A percentile compares a stretch with the other conserved stretches of the same genome.
These are phyloP conservation scores for Sistotremastrum niveocremeum DNA, from an alignment of 768 basidiomycete genomes.

Conservation along the genomic window DNA sequence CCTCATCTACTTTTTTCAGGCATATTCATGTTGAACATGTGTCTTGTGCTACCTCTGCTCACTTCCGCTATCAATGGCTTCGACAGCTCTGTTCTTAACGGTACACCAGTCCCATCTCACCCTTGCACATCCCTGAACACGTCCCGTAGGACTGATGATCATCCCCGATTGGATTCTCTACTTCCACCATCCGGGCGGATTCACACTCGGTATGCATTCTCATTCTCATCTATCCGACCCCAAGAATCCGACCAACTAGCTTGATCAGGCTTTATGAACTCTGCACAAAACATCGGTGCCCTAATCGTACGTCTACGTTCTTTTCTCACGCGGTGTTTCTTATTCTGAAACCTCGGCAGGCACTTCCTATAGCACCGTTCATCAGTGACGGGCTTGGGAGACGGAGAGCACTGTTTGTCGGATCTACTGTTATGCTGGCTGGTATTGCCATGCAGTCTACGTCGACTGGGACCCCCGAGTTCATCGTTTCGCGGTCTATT, in stretches of 20 bases:
- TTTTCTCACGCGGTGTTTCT: background rate
- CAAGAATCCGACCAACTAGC: constrained; percentile 3
- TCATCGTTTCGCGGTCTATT: constrained; percentile 44
- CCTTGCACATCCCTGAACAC: background rate
- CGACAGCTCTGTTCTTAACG: constrained; percentile 54
- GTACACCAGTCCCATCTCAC: constrained; percentile 10
- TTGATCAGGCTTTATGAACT: constrained; percentile 44
- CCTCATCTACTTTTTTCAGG: constrained; percentile 21
- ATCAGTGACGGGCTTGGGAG: constrained; percentile 52
- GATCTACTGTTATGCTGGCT: constrained; percentile 48
- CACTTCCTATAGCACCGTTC: constrained; percentile 47
- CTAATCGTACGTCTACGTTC: constrained; percentile 23
- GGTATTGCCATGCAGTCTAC: constrained; percentile 46
- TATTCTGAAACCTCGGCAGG: constrained; percentile 19
- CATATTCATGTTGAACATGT: constrained; percentile 43
- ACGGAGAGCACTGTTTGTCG: constrained; percentile 42
- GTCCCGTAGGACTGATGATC: constrained; percentile 44
- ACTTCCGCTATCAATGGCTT: constrained; percentile 55
- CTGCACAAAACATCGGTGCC: constrained; percentile 49
- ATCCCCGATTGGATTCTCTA: constrained; percentile 48
- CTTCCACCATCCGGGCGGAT: constrained; percentile 39
- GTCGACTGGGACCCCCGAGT: constrained; percentile 31
- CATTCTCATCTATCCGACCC: background rate
- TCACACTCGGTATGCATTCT: constrained; percentile 28
- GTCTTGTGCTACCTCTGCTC: constrained; percentile 46